Base-by-base conservation (phyloP, 495 filamentous ascomycete species). In the Bathelium albidoporum region DNA sequence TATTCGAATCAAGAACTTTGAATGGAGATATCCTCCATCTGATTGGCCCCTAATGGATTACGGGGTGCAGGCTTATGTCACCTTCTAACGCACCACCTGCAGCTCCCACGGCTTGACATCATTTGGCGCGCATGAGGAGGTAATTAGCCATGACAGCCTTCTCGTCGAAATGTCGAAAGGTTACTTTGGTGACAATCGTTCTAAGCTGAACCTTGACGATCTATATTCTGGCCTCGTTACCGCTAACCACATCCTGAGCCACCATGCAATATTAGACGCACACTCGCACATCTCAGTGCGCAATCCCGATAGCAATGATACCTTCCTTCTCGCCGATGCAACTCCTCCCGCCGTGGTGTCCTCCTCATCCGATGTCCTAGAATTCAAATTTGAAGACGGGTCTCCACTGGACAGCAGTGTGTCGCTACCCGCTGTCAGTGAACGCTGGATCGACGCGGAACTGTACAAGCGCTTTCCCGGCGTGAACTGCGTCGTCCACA, bases 391-490 rank as follows among this genome's bases (percentile, higher is more conserved):
- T n/a, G 61, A 62, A 0, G 74, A 76, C 34, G 75, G 71, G 16
- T 67, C 69, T 29, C 74, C 77, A 1, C 68, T 76, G 16, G 59
- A 72, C 32, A 64, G 70, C 0, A 59, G 53, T 28, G 64, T 68
- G 1, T 63, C 69, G 0, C 24, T 29, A 16, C 62, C 64, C 11
- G 71, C 71, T 41, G 76, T 72, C 65, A 55, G 63, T 11, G 78
- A 81, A 65, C 73, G 78, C 4, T 77, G 64, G 66, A 81, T 81
- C 39, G 78, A 81, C 67, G 73, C 74, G 66, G 80, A 81, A 67
- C 76, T 83, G 3, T 79, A 79, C 64, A 81, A 79, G 67, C 69
- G 71, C 20, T 82, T 76, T 62, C 66, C 73, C 0, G 63, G 69
- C 2, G 66, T 82, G 24, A 78, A 77, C 61, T 72, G 75, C 59